Conservation (phyloP, 805 yeast species). For the Cyberlindnera misumaiensis region DNA sequence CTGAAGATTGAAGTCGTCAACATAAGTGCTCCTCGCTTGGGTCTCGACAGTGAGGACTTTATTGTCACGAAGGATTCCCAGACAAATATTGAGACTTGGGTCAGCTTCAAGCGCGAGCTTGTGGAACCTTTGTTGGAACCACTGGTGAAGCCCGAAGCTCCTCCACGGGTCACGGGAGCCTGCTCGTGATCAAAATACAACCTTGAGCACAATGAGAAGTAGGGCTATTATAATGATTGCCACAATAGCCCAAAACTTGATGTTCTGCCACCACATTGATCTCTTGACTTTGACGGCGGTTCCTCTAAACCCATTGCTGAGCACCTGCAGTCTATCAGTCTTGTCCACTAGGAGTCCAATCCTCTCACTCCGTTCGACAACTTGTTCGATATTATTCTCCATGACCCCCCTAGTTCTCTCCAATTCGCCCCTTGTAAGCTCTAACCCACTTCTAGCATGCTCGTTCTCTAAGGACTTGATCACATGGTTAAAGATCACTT, state of each 20-base stretch:
- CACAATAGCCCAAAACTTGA: constrained; percentile 51
- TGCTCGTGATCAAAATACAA: constrained; percentile 14
- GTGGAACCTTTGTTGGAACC: not conserved
- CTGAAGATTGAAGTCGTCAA: not conserved
- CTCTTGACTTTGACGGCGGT: constrained; percentile 45
- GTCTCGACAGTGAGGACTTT: not conserved
- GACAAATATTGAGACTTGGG: not conserved
- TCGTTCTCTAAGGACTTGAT: constrained; percentile 47
- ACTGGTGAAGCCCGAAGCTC: too few species aligned
- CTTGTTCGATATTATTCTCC: constrained; percentile 55
- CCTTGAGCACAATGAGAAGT: constrained; percentile 63
- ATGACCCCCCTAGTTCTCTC: constrained; percentile 49
- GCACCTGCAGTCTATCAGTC: constrained; percentile 48
- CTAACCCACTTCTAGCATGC: constrained; percentile 23
- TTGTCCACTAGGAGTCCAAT: constrained; percentile 51
- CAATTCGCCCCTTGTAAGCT: constrained; percentile 42
- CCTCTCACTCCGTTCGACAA: constrained; percentile 54
- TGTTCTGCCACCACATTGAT: constrained; percentile 49
- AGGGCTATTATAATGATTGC: constrained; percentile 53
- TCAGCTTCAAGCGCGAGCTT: too few species aligned
- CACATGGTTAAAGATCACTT: constrained; percentile 48
- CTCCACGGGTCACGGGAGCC: too few species aligned
- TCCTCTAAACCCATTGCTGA: constrained; percentile 48
- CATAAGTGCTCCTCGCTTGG: not conserved
- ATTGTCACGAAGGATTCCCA: not conserved